Percentiles rank a stretch among this genome's conserved stretches.
These are phyloP conservation scores for Coemansia sp. DNA, from an alignment of 192 early-diverging fungal genomes.

Conservation along the genomic window DNA sequence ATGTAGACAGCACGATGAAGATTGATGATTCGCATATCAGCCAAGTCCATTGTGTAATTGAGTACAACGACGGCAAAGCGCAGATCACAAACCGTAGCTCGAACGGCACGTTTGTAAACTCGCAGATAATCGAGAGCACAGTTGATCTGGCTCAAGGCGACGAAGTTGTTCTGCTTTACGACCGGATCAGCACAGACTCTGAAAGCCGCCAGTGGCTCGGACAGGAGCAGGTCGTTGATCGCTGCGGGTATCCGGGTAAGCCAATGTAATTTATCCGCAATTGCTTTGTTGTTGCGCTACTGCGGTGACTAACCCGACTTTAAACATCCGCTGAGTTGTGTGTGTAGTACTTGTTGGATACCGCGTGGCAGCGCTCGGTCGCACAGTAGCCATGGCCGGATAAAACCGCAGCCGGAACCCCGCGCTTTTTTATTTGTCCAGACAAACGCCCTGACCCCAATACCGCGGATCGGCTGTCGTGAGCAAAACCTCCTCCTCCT, in stretches of 20 bases:
- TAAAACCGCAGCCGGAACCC: not conserved
- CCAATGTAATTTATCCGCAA: not conserved
- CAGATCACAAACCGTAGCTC: slow-evolving; percentile 20
- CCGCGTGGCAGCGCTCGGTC: slow-evolving; percentile 10
- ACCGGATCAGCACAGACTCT: slow-evolving; percentile 7
- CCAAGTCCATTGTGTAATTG: slow-evolving; percentile 30
- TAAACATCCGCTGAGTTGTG: not conserved
- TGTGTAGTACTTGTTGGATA: slow-evolving; percentile 37
- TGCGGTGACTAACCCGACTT: not conserved
- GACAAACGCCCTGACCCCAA: not conserved
- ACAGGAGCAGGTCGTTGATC: slow-evolving; percentile 14
- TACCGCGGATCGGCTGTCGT: not conserved
- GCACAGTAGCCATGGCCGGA: not conserved
- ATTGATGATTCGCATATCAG: slow-evolving; percentile 41
- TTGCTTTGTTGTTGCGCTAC: no score
- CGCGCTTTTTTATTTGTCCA: not conserved
- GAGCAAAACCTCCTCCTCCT: not conserved
- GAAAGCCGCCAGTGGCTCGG: slow-evolving; percentile 21
- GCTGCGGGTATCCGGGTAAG: slow-evolving; percentile 28
- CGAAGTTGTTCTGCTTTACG: slow-evolving; percentile 37
- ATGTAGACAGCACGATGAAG: slow-evolving; percentile 19
- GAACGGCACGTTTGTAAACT: slow-evolving; percentile 46
- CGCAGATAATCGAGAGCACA: slow-evolving; percentile 9
- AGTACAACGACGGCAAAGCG: slow-evolving; percentile 5
- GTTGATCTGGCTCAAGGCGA: slow-evolving; percentile 21